Conservation (phyloP, 2,329 filamentous ascomycete genomes). For the Pseudogymnoascus sp. region DNA sequence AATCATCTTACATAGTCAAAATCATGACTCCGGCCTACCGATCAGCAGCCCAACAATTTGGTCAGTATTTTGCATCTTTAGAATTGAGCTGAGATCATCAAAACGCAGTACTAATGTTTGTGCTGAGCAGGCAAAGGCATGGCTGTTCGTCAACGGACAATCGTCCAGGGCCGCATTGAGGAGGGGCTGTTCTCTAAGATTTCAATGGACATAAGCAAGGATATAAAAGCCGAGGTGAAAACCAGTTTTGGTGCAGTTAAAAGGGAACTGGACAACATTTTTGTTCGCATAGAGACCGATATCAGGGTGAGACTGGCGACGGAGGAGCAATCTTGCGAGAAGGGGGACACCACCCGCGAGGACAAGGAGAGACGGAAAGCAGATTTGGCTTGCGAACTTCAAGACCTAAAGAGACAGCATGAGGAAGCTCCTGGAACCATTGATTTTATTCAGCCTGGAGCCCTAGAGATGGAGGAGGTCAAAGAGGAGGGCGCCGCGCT, state of each 20-base stretch:
- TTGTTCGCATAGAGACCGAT: slow-evolving; percentile 13
- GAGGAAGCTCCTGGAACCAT: background rate
- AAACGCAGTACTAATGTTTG: slow-evolving; percentile 5
- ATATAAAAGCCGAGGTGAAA: slow-evolving; percentile 12
- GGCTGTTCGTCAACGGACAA: slow-evolving; percentile 14
- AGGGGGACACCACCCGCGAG: background rate
- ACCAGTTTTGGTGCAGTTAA: slow-evolving; percentile 12
- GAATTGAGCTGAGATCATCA: background rate
- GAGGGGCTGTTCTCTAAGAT: slow-evolving; percentile 20
- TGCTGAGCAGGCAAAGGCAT: slow-evolving; percentile 14
- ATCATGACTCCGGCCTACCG: slow-evolving; percentile 18
- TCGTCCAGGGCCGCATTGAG: slow-evolving; percentile 16
- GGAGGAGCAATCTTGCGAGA: background rate
- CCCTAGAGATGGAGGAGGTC: background rate
- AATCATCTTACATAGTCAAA: slow-evolving; percentile 19
- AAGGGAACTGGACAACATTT: background rate
- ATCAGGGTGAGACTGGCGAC: slow-evolving; percentile 14
- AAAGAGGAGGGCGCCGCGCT: background rate
- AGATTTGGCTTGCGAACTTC: background rate
- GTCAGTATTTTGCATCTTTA: slow-evolving; percentile 16
- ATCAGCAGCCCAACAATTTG: slow-evolving; percentile 14
- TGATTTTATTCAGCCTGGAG: background rate
- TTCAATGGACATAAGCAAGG: slow-evolving; percentile 15
- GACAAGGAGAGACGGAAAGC: background rate
- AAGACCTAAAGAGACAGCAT: background rate